Percentiles rank a stretch among this genome's conserved stretches.
Conservation (phyloP, 345 rosid species). For the Euclidium syriacum region DNA sequence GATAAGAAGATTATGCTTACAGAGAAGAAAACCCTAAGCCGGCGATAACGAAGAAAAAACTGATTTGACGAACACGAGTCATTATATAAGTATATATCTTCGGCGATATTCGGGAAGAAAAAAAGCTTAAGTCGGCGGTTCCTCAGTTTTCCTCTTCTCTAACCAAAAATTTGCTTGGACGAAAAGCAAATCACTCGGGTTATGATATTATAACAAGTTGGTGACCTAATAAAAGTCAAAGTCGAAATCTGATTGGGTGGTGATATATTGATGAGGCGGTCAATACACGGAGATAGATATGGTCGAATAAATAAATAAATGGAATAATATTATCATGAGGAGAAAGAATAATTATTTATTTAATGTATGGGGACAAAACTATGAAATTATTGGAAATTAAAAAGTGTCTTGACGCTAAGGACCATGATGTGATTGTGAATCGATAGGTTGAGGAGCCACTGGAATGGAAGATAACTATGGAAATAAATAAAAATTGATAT, state of each 20-base stretch:
- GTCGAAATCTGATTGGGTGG: constrained; percentile 18
- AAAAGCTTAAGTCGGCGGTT: constrained; percentile 25
- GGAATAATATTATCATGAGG: background rate
- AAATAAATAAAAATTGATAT: background rate
- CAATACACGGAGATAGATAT: constrained; percentile 14
- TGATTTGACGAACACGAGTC: constrained; percentile 7
- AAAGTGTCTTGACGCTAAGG: background rate
- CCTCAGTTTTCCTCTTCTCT: constrained; percentile 16
- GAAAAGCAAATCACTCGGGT: constrained; percentile 27
- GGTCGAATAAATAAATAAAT: constrained; percentile 6
- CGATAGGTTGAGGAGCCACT: background rate
- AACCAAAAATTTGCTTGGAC: constrained; percentile 32
- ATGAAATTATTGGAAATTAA: background rate
- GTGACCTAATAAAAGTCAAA: background rate
- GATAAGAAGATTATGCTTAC: background rate
- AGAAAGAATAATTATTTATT: background rate
- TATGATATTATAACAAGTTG: background rate
- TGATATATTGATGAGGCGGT: constrained; percentile 21
- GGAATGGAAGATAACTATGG: constrained; percentile 5
- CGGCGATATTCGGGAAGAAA: constrained; percentile 16
- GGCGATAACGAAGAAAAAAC: constrained; percentile 33
- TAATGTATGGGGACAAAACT: background rate
- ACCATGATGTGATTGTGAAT: constrained; percentile 8
- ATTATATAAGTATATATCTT: constrained; percentile 14
- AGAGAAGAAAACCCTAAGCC: constrained; percentile 37